Evolutionary conservation across 495 filamentous ascomycete species (phyloP).

Genomic region (Sphaerosporella brunnea): DNA sequence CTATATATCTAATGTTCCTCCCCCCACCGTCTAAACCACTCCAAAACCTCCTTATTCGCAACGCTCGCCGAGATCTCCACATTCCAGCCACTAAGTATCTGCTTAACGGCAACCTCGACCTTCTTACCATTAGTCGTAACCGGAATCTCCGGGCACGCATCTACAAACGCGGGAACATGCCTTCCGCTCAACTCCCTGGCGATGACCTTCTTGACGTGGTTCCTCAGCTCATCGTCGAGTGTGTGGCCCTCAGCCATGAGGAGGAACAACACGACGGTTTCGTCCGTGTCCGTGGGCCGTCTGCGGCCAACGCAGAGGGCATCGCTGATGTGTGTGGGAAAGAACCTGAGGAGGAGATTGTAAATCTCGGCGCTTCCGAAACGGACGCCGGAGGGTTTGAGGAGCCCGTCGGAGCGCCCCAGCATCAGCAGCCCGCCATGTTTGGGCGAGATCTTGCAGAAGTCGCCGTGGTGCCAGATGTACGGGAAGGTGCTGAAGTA

Average conservation of each 20-base stretch:
- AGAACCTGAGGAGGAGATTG: conserved; percentile 68
- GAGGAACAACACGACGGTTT: conserved; percentile 72
- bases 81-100: conserved; percentile 65
- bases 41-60: conserved; percentile 64
- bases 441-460: conserved; percentile 53
- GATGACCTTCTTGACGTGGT: conserved; percentile 43
- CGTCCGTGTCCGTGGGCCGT: conserved; percentile 55
- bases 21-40: conserved; percentile 69
- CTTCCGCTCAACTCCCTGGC: conserved; percentile 61
- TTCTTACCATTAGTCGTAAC: conserved; percentile 88
- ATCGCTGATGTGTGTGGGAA: conserved; percentile 59
- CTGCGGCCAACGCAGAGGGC: conserved; percentile 68
- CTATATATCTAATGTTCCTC: conserved; percentile 26
- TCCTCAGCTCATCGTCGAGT: conserved; percentile 37
- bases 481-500: conserved; percentile 73
- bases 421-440: conserved; percentile 74
- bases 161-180: conserved; percentile 70
- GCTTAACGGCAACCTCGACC: conserved; percentile 83
- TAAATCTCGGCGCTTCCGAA: conserved; percentile 82
- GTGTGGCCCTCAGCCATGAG: conserved; percentile 42
- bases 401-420: conserved; percentile 56
- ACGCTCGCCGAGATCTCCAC: conserved; percentile 76
- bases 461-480: conserved; percentile 93
- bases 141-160: conserved; percentile 63
- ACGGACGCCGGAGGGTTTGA: conserved; percentile 61